Conservation (phyloP, 805 yeast genomes). For the Isabelozyma heimii region DNA sequence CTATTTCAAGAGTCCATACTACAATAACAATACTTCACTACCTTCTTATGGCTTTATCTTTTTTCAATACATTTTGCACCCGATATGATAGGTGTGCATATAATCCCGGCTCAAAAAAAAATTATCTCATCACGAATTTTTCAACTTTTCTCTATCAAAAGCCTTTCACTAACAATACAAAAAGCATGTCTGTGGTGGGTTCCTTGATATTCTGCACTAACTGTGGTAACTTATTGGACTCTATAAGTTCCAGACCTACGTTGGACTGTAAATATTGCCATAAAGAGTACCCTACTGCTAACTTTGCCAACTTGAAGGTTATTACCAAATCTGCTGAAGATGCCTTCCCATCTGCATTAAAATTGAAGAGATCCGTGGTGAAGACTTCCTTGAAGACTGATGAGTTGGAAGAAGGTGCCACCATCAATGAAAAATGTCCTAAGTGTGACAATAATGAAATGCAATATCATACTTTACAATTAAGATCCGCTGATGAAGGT, state of each 20-base stretch:
- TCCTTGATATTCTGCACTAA: slow-evolving; percentile 89
- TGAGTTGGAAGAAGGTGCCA: slow-evolving; percentile 92
- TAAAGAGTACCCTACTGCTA: slow-evolving; percentile 41
- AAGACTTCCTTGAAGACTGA: slow-evolving; percentile 75
- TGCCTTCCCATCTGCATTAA: slow-evolving; percentile 87
- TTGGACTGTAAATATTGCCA: slow-evolving; percentile 57
- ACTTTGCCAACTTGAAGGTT: slow-evolving; percentile 78
- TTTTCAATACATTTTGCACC: neutral
- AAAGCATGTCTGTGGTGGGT: slow-evolving; percentile 89
- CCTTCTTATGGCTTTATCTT: too few relatives aligned
- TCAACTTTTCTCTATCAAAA: neutral
- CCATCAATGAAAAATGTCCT: slow-evolving; percentile 97
- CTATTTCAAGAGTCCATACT: too few relatives aligned
- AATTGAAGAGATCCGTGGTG: slow-evolving; percentile 82
- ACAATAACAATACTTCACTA: too few relatives aligned
- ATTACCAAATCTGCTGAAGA: slow-evolving; percentile 85
- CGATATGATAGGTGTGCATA: neutral
- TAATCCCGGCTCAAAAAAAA: neutral
- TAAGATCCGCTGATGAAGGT: slow-evolving; percentile 99
- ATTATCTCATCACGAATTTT: neutral
- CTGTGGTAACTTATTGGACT: slow-evolving; percentile 88
- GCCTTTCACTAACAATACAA: neutral
- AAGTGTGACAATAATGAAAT: slow-evolving; percentile 97
- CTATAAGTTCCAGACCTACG: slow-evolving; percentile 46
- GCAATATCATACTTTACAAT: slow-evolving; percentile 95